Base-by-base conservation (phyloP, 441 rosid species). In the Viola pubescens region DNA sequence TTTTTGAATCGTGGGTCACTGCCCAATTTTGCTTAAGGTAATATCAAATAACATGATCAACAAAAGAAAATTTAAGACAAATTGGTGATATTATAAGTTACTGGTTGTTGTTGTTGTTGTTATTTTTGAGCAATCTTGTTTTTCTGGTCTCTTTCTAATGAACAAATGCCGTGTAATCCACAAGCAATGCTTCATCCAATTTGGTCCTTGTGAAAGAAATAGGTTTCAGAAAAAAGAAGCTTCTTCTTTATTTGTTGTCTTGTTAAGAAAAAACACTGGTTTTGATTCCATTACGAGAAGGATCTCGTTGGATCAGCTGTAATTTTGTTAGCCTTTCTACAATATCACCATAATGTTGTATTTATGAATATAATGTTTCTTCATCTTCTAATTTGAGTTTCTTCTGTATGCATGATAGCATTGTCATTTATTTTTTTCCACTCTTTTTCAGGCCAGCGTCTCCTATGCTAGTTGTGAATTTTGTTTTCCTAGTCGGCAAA, bases 401-500 rank as follows among this genome's bases (percentile, higher is more conserved):
- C 56, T 48, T 19, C 6, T 49, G 7, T 44, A 4, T 46, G 6
- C n/a, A 10, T 37, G 19, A 46, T 19, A 54, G 44, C 4, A 9
- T n/a, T 9, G n/a, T 37, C 12, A 6, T 50, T 5, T 54, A 14
- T 41, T 53, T 34, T 7, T 48, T 47, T 7, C 37, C 47, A 34
- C 4, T 60, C 55, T 14, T 56, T 68, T 64, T 62, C 82, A 75
- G 86, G 87, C 73, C 65, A 57, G 58, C 50, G 26, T 68, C 65
- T 69, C 58, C 54, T 67, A 49, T 76, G 62, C 79, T 58, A 63
- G 71, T 40, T 68, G 67, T 62, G 45, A 48, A 62, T 61, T 77
- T 63, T 71, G 77, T 69, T 83, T 75, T 62, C 70, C 65, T 82
- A 72, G 79, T 80, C 69, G 73, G 64, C 54, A 65, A 67, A 67